Percentiles rank a stretch among this genome's conserved stretches.
Evolutionary conservation across 1,284 basidiomycete genomes (phyloP).

Genomic region (Dichomitus squalens): DNA sequence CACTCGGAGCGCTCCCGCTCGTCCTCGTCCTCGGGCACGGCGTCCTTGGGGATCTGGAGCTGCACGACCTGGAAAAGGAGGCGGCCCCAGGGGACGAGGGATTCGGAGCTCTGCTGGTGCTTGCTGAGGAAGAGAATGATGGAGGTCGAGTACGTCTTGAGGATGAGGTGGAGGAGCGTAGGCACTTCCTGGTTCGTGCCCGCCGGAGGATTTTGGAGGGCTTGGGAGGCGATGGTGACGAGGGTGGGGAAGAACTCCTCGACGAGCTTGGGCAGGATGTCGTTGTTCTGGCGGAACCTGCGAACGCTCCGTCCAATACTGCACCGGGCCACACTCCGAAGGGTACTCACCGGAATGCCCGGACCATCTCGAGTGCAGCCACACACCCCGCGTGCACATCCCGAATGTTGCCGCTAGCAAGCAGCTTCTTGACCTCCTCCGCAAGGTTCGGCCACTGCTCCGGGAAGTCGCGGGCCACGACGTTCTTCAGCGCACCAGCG

Average conservation of each 20-base stretch:
- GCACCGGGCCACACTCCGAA: background rate
- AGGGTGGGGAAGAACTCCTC: slow-evolving; percentile 72
- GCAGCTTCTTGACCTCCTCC: slow-evolving; percentile 61
- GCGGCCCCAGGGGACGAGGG: slow-evolving; percentile 82
- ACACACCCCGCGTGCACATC: slow-evolving; percentile 81
- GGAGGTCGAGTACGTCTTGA: slow-evolving; percentile 82
- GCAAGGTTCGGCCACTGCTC: slow-evolving; percentile 71
- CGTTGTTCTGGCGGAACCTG: slow-evolving; percentile 68
- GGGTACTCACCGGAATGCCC: slow-evolving; percentile 60
- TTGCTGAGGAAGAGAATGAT: slow-evolving; percentile 70
- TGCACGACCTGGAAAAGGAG: slow-evolving; percentile 80
- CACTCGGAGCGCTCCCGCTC: slow-evolving; percentile 79
- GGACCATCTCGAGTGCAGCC: slow-evolving; percentile 72
- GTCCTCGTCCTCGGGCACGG: slow-evolving; percentile 70
- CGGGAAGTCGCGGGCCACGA: slow-evolving; percentile 77
- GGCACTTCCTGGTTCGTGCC: slow-evolving; percentile 67
- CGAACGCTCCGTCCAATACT: background rate
- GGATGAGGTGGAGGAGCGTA: slow-evolving; percentile 76
- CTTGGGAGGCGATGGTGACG: slow-evolving; percentile 65
- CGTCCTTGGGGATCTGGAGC: slow-evolving; percentile 63
- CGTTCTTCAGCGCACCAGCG: slow-evolving; percentile 66
- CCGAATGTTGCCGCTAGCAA: slow-evolving; percentile 63
- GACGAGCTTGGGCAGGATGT: slow-evolving; percentile 61
- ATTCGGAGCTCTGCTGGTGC: slow-evolving; percentile 75
- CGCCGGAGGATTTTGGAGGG: slow-evolving; percentile 62